Evolutionary conservation across 768 basidiomycete genomes (phyloP).

Genomic region (Fistulinella prunicolor): DNA sequence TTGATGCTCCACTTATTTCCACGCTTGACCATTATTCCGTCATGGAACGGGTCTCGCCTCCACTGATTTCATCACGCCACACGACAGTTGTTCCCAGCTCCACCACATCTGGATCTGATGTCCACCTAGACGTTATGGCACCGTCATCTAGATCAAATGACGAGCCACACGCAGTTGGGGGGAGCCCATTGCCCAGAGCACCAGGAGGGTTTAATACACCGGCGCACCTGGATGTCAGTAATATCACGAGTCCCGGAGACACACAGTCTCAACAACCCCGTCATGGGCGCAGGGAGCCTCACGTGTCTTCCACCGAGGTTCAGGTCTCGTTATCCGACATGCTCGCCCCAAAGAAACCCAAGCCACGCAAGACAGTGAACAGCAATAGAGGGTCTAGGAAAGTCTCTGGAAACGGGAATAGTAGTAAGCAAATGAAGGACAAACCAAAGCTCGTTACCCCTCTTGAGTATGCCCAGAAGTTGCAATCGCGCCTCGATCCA

Average conservation of each 20-base stretch:
- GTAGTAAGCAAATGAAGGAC: constrained; percentile 36
- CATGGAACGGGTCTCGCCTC: neutral
- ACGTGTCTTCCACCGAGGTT: neutral
- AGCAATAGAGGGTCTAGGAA: constrained; percentile 16
- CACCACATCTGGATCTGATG: neutral
- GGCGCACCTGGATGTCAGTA: constrained; percentile 6
- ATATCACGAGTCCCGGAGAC: constrained; percentile 21
- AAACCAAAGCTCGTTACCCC: constrained; percentile 45
- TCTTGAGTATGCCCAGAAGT: constrained; percentile 50
- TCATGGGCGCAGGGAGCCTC: neutral
- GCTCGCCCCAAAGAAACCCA: neutral
- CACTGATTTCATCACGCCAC: neutral
- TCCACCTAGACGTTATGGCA: neutral
- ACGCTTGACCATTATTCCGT: neutral
- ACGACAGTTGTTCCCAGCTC: constrained; percentile 3
- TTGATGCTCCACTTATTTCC: neutral
- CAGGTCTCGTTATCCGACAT: neutral
- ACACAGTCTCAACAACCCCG: neutral
- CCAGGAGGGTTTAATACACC: constrained; percentile 10
- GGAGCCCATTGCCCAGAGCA: neutral
- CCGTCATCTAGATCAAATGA: neutral
- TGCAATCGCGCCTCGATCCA: constrained; percentile 34
- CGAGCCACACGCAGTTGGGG: constrained; percentile 1
- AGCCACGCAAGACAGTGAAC: constrained; percentile 20
- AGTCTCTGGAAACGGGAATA: constrained; percentile 1